Evolutionary conservation across 1,139 yeast genomes (phyloP).

Genomic region (Pneumocystis wakefieldiae): DNA sequence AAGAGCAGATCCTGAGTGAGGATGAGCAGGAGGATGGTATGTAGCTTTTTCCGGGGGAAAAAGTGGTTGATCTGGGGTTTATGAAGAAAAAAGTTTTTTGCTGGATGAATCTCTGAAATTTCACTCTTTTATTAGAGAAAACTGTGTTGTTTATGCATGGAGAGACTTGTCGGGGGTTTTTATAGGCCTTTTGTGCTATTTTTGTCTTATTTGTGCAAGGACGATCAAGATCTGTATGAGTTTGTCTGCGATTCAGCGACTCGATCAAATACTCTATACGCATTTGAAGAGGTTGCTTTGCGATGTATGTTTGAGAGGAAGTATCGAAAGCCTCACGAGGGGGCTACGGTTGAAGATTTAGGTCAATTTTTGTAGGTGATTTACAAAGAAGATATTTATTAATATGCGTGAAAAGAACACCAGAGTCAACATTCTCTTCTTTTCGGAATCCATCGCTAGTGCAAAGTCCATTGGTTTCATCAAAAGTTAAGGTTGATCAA

Average conservation of each 20-base stretch:
- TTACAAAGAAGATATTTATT: background rate
- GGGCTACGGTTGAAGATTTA: conserved; percentile 35
- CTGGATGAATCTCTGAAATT: conserved; percentile 47
- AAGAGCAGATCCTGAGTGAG: conserved; percentile 27
- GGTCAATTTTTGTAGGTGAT: conserved; percentile 32
- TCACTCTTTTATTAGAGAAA: conserved; percentile 31
- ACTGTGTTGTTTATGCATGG: conserved; percentile 55
- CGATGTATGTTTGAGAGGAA: conserved; percentile 67
- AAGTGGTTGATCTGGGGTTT: conserved; percentile 28
- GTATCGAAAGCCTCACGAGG: conserved; percentile 41
- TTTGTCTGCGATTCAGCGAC: conserved; percentile 58
- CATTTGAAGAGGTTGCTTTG: conserved; percentile 48
- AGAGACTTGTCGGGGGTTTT: conserved; percentile 49
- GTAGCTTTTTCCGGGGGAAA: background rate
- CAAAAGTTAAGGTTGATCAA: background rate
- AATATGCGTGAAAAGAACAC: background rate
- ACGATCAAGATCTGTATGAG: conserved; percentile 72
- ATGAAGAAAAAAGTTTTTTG: conserved; percentile 49
- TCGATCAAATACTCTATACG: conserved; percentile 40
- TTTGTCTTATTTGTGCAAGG: conserved; percentile 21
- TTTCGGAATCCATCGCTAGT: conserved; percentile 6
- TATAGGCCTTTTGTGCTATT: background rate
- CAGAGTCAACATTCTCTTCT: conserved; percentile 6
- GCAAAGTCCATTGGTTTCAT: conserved; percentile 8
- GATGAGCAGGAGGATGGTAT: conserved; percentile 34